phyloP scores from a whole-genome alignment of 257 asterid genomes.

The Scutellaria baicalensis region DNA sequence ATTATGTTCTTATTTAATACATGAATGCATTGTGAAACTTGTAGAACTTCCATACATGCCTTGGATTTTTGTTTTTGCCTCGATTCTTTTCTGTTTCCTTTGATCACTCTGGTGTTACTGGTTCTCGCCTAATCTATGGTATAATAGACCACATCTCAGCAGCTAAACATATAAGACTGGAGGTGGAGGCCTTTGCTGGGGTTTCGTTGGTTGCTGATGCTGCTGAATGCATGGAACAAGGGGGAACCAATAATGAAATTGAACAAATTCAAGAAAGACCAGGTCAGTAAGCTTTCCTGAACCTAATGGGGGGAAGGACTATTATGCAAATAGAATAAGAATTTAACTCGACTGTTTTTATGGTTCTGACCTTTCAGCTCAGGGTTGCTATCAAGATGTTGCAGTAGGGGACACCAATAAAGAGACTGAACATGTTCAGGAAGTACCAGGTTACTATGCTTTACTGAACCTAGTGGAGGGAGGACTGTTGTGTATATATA shows the following conservation, averaged over 20 bases:
- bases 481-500: conserved; percentile 3
- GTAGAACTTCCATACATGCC: not conserved
- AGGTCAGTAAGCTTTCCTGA: conserved; percentile 29
- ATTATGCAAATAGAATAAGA: not conserved
- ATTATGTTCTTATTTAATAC: not conserved
- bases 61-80: not conserved
- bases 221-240: conserved; percentile 84
- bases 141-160: conserved; percentile 16
- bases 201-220: conserved; percentile 96
- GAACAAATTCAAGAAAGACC: conserved; percentile 18
- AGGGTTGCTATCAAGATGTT: conserved; percentile 34
- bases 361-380: conserved; percentile 30
- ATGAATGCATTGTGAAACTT: not conserved
- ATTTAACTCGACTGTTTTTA: not conserved
- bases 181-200: conserved; percentile 92
- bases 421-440: conserved; percentile 39
- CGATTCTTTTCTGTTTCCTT: not conserved
- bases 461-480: not conserved
- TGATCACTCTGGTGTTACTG: not conserved
- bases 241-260: conserved; percentile 43
- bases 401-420: conserved; percentile 39
- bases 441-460: conserved; percentile 36
- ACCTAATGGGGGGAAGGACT: not conserved
- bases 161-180: conserved; percentile 87
- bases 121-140: conserved; percentile 12